phyloP scores from a whole-genome alignment of 345 rosid species.

The Murraya koenigii region DNA sequence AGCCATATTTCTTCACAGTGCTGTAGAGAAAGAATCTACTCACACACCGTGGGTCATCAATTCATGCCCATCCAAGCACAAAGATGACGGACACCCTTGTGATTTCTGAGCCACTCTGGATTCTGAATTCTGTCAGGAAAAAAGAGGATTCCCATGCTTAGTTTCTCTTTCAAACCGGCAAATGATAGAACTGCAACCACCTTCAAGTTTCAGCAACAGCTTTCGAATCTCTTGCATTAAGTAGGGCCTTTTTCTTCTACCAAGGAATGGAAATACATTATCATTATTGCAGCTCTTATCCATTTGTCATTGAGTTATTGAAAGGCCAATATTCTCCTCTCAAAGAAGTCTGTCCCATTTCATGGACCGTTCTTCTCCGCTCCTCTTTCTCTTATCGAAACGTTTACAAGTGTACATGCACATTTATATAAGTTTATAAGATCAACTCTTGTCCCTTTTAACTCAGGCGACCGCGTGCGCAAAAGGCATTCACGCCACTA shows the following conservation, averaged over 20 bases:
- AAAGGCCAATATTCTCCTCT: too few species aligned
- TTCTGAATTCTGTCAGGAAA: constrained; percentile 12
- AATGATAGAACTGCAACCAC: neutral
- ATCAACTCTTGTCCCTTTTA: too few species aligned
- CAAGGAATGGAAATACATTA: neutral
- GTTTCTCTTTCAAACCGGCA: constrained; percentile 13
- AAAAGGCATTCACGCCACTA: too few species aligned
- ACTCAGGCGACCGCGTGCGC: too few species aligned
- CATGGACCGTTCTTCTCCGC: neutral
- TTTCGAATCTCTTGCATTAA: constrained; percentile 8
- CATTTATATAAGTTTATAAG: too few species aligned
- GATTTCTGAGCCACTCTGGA: constrained; percentile 13
- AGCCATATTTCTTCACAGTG: too few species aligned
- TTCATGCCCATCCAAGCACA: constrained; percentile 14
- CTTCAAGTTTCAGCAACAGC: neutral
- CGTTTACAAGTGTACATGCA: neutral
- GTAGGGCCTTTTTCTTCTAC: neutral
- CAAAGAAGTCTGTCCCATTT: neutral
- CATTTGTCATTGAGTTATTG: constrained; percentile 16
- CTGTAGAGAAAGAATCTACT: constrained; percentile 12
- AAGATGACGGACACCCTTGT: constrained; percentile 8
- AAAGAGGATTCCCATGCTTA: constrained; percentile 11
- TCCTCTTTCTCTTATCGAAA: neutral
- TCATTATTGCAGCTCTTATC: constrained; percentile 13
- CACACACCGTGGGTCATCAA: neutral